Conservation (phyloP, 2,329 filamentous ascomycete genomes). For the Paecilomyces niveus region DNA sequence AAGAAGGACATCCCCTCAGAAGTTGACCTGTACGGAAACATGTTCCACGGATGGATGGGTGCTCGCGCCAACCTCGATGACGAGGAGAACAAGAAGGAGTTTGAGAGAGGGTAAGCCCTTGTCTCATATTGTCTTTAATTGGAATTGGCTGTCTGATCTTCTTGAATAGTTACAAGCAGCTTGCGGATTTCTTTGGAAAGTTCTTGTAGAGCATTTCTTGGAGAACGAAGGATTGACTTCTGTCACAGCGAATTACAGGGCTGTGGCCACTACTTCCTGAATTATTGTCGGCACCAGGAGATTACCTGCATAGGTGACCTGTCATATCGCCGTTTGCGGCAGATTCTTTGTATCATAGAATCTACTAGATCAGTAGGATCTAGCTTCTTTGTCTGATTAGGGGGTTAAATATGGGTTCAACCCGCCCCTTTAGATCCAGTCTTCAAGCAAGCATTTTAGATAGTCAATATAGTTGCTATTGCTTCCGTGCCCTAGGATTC, state of each 20-base stretch:
- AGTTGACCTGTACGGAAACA: conserved; percentile 59
- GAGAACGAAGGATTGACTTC: not conserved
- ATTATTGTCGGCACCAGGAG: too few species aligned
- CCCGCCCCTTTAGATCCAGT: too few species aligned
- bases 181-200: conserved; percentile 53
- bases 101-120: conserved; percentile 51
- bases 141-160: conserved; percentile 2
- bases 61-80: conserved; percentile 55
- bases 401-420: too few species aligned
- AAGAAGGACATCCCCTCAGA: conserved; percentile 47
- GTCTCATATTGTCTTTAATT: not conserved
- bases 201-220: conserved; percentile 29
- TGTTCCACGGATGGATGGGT: conserved; percentile 70
- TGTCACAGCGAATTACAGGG: not conserved
- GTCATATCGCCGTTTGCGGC: too few species aligned
- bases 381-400: too few species aligned
- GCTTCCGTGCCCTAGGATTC: too few species aligned
- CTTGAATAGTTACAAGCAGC: conserved; percentile 39
- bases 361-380: too few species aligned
- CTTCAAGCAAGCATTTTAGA: too few species aligned
- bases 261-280: not conserved
- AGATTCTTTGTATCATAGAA: too few species aligned
- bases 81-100: conserved; percentile 49
- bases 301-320: too few species aligned
- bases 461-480: too few species aligned